Conservation (phyloP, 1,284 basidiomycete genomes). For the Acaromyces ingoldii region DNA sequence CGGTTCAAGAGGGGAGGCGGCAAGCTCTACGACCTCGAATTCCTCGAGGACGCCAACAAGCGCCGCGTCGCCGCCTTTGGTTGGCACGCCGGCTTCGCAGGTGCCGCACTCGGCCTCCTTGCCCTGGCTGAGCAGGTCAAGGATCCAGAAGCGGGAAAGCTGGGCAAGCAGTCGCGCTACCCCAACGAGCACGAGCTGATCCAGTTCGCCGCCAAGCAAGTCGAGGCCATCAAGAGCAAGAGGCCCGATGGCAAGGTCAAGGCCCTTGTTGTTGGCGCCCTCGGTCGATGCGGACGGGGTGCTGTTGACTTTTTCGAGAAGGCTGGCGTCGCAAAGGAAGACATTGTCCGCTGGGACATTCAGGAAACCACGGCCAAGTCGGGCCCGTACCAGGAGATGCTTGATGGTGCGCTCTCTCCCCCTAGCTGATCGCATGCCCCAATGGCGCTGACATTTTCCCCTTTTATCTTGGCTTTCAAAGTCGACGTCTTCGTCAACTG, state of each 20-base stretch:
- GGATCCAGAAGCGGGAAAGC: slow-evolving; percentile 13
- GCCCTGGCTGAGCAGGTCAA: slow-evolving; percentile 61
- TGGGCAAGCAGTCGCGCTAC: slow-evolving; percentile 71
- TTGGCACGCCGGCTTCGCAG: slow-evolving; percentile 96
- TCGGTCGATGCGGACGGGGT: slow-evolving; percentile 92
- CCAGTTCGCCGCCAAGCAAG: slow-evolving; percentile 55
- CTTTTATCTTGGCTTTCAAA: slow-evolving; percentile 17
- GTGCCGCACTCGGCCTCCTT: slow-evolving; percentile 88
- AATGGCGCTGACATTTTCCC: not conserved
- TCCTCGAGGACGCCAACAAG: slow-evolving; percentile 77
- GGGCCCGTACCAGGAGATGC: slow-evolving; percentile 90
- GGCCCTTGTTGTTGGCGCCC: slow-evolving; percentile 90
- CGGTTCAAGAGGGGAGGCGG: slow-evolving; percentile 84
- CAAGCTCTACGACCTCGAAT: slow-evolving; percentile 93
- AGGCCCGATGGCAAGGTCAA: slow-evolving; percentile 62
- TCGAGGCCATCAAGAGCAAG: slow-evolving; percentile 60
- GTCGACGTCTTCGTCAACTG: slow-evolving; percentile 99
- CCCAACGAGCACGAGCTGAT: slow-evolving; percentile 57
- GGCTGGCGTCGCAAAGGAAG: slow-evolving; percentile 70
- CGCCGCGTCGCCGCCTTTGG: slow-evolving; percentile 98
- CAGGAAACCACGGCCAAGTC: slow-evolving; percentile 86
- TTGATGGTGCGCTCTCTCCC: slow-evolving; percentile 60
- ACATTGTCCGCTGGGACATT: slow-evolving; percentile 98
- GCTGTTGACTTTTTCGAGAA: slow-evolving; percentile 92
- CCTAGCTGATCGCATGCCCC: not conserved